A percentile compares a stretch with the other conserved stretches of the same genome.
Conservation (phyloP, 805 yeast genomes). For the Candida ipomoeae region DNA sequence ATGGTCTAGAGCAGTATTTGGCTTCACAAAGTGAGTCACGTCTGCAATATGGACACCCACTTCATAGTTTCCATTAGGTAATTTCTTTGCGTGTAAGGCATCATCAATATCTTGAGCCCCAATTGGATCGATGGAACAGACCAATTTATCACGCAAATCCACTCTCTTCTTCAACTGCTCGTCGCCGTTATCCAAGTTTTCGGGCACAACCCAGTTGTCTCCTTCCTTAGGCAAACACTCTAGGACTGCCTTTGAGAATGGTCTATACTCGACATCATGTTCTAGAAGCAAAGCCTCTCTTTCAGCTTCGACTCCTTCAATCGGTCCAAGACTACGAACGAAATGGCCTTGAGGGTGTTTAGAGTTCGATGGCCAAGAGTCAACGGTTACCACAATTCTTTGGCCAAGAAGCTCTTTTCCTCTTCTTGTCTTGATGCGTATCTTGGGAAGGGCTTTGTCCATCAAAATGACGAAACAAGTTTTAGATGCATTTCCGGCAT, state of each 20-base stretch:
- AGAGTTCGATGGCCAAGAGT: slow-evolving; percentile 83
- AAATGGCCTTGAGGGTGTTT: slow-evolving; percentile 93
- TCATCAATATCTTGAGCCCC: slow-evolving; percentile 98
- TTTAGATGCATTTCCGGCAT: slow-evolving; percentile 61
- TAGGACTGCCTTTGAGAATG: slow-evolving; percentile 86
- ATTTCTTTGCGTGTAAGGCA: slow-evolving; percentile 80
- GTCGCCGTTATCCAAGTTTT: slow-evolving; percentile 48
- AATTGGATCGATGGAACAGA: slow-evolving; percentile 97
- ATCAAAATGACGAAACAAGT: slow-evolving; percentile 80
- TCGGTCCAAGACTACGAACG: slow-evolving; percentile 81
- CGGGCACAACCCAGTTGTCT: slow-evolving; percentile 88
- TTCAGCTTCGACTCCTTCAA: slow-evolving; percentile 92
- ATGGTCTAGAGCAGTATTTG: slow-evolving; percentile 84
- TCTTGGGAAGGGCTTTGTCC: slow-evolving; percentile 85
- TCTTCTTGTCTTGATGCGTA: slow-evolving; percentile 83
- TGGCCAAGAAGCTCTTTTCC: slow-evolving; percentile 79
- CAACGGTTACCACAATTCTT: slow-evolving; percentile 88
- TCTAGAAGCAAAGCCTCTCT: slow-evolving; percentile 91
- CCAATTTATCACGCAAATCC: slow-evolving; percentile 83
- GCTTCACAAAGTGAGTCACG: slow-evolving; percentile 94
- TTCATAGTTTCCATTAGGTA: slow-evolving; percentile 92
- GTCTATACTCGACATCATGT: slow-evolving; percentile 95
- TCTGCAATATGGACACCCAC: slow-evolving; percentile 99
- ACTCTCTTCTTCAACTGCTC: slow-evolving; percentile 58
- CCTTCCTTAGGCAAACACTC: slow-evolving; percentile 94